Conservation (phyloP, 179 eudicot species). For the Nepenthes alata region DNA sequence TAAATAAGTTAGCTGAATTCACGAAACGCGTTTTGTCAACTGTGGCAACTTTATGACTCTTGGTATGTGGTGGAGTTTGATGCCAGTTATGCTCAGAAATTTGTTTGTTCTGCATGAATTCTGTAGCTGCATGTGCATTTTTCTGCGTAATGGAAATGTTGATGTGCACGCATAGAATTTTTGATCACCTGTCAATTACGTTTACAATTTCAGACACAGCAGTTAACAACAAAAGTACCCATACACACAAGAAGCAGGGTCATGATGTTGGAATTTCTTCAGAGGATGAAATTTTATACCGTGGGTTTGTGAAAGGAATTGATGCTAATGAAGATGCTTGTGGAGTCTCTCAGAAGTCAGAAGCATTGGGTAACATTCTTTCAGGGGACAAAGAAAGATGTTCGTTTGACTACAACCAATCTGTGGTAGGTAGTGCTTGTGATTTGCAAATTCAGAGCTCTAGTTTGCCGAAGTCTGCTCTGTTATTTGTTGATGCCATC, state of each 20-base stretch:
- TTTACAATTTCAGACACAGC: conserved; percentile 3
- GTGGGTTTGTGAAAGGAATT: conserved; percentile 19
- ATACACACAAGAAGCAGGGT: conserved; percentile 21
- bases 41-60: no score
- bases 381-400: conserved; percentile 2
- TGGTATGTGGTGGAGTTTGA: no score
- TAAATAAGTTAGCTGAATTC: no score
- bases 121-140: no score
- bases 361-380: conserved; percentile 9
- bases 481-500: conserved; percentile 66
- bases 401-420: neutral
- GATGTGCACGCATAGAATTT: no score
- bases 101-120: no score
- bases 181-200: neutral
- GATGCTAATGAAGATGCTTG: conserved; percentile 27
- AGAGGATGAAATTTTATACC: conserved; percentile 31
- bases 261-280: conserved; percentile 22
- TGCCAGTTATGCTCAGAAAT: no score
- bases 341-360: conserved; percentile 9
- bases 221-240: conserved; percentile 14
- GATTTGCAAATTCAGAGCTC: conserved; percentile 17
- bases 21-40: no score
- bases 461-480: conserved; percentile 52
- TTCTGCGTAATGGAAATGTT: no score
- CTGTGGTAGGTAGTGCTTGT: conserved; percentile 3